These are phyloP conservation scores for Glycine soja DNA, from an alignment of 306 rosid species.

Conservation along the genomic window DNA sequence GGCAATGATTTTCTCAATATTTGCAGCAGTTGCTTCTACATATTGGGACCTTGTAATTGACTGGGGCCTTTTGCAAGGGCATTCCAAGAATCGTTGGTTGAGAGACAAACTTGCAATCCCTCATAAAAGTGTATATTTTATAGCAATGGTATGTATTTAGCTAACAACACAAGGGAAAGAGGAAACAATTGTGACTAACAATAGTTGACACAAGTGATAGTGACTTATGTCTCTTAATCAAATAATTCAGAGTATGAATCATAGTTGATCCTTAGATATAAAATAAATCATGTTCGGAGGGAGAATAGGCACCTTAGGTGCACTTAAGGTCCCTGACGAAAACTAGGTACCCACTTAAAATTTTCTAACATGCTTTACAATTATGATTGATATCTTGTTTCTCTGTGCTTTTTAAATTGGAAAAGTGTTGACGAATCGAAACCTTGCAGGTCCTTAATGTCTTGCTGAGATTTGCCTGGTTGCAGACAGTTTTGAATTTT, in stretches of 20 bases:
- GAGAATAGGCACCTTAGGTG: too few species aligned
- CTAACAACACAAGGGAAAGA: too few species aligned
- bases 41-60: conserved; percentile 79
- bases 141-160: conserved; percentile 60
- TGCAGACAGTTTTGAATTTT: conserved; percentile 64
- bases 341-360: too few species aligned
- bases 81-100: conserved; percentile 70
- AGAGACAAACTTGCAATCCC: conserved; percentile 71
- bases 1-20: conserved; percentile 58
- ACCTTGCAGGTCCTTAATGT: conserved; percentile 64
- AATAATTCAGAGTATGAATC: too few species aligned
- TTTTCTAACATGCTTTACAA: neutral
- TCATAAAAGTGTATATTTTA: conserved; percentile 57
- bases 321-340: too few species aligned
- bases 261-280: too few species aligned
- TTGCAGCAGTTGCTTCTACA: conserved; percentile 60
- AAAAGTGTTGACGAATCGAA: neutral
- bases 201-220: too few species aligned
- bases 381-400: neutral
- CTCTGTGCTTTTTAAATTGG: neutral
- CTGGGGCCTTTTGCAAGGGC: conserved; percentile 73
- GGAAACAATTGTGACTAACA: too few species aligned
- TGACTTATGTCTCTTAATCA: too few species aligned
- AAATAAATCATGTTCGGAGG: too few species aligned
- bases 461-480: conserved; percentile 78